Percentiles rank a stretch among this genome's conserved stretches.
Conservation (phyloP, 345 rosid species). For the Populus ilicifolia region DNA sequence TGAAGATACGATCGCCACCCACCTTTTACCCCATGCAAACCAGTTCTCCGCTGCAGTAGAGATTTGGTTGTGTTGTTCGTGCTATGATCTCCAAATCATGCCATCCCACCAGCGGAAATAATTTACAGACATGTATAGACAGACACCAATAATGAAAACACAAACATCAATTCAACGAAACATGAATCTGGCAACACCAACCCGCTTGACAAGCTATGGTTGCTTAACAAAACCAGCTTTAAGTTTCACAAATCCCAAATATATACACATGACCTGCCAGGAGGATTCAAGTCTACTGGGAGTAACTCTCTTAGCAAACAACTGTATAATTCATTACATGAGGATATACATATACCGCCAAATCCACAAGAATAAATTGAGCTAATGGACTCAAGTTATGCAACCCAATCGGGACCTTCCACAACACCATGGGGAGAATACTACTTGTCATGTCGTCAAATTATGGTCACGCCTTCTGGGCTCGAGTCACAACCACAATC, state of each 20-base stretch:
- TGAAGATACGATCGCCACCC: no score
- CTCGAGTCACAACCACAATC: constrained; percentile 67
- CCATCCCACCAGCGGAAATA: no score
- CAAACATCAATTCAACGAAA: not conserved
- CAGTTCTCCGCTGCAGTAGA: no score
- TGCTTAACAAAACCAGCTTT: not conserved
- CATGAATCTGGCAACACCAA: not conserved
- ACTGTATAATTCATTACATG: not conserved
- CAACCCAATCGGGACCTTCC: constrained; percentile 1
- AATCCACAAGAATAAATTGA: not conserved
- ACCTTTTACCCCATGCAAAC: no score
- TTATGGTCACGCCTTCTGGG: constrained; percentile 44
- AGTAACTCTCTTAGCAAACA: not conserved
- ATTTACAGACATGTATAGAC: no score
- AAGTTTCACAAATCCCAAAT: not conserved
- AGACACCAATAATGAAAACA: not conserved
- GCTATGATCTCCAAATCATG: no score
- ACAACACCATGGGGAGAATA: not conserved
- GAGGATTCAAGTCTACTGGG: not conserved
- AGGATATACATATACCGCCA: no score
- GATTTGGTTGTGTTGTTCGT: no score
- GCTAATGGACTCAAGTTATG: not conserved
- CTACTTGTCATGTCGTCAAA: constrained; percentile 29
- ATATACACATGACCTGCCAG: not conserved
- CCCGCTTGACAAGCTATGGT: not conserved